Evolutionary conservation across 441 rosid species (phyloP), one percentile per base, ranked within the genome.

Genomic region (Brassica hybrid): DNA sequence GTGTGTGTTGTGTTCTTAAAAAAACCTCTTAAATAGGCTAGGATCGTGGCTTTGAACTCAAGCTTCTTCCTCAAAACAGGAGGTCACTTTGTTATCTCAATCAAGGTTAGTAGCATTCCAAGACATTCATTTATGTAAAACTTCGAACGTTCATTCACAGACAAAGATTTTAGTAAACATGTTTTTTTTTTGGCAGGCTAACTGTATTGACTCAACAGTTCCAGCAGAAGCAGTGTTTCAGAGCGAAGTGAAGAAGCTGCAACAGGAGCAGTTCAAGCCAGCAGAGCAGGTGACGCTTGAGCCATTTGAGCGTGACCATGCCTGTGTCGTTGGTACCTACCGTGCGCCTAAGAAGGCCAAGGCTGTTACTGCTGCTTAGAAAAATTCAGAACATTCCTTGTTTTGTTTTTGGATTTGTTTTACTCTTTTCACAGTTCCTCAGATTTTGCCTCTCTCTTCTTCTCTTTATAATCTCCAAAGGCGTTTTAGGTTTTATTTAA

Each of bases 261-360:
- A 84, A 59, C 84, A 80, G 52, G 97, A 93, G 19, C 97, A 92
- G 74, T 92, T 95, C 88, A 91, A 83, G 79, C 99, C 99, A 7
- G 72, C 80, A 0, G 99, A 96, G 58, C 98, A 96, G 80, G 99
- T 96, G 7, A 96, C 99, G 6, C 95, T 96, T 0, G 99, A 96
- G 88, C 98, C 98, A 3, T 96, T 91, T 25, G 99, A 96, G 85
- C 86, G 98, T 19, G 99, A 96, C 76, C 99, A 96, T 74, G 98
- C 98, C 14, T 93, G 98, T 67, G 99, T 96, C 2, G 91, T 93
- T 1, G 99, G 99, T 27, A 92, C 82, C 34, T 96, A 96, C 83
- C 86, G 99, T 0, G 66, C 88, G 87, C 91, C 97, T 0, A 96
- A 92, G 92, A 93, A 96, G 76, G 79, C 84, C 54, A 91, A 89